phyloP scores from a whole-genome alignment of 1,284 basidiomycete species.

The Ceratobasidium sp. region DNA sequence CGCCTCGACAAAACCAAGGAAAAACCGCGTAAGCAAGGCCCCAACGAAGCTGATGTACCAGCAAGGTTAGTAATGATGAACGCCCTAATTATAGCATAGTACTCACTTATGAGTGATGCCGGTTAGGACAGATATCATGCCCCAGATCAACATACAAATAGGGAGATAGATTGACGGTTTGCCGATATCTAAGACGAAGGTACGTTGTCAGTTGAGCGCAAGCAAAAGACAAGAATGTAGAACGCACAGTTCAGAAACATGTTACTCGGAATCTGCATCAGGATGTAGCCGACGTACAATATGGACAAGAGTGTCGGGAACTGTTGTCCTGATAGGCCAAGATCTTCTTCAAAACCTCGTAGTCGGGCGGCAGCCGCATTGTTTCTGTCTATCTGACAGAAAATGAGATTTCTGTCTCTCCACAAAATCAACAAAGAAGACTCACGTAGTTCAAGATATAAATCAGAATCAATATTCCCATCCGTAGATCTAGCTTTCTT shows the following conservation, averaged over 20 bases:
- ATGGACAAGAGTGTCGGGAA: slow-evolving; percentile 80
- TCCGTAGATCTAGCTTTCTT: slow-evolving; percentile 75
- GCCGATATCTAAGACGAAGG: slow-evolving; percentile 62
- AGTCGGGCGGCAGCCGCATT: slow-evolving; percentile 68
- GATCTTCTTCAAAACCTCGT: slow-evolving; percentile 77
- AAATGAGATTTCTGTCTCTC: background rate
- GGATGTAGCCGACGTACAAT: slow-evolving; percentile 73
- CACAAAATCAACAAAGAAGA: slow-evolving; percentile 19
- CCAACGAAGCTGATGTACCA: slow-evolving; percentile 69
- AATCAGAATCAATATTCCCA: slow-evolving; percentile 75
- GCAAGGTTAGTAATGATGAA: slow-evolving; percentile 50
- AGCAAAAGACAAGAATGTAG: too few species aligned
- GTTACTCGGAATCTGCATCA: slow-evolving; percentile 85
- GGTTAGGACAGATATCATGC: slow-evolving; percentile 73
- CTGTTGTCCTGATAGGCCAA: slow-evolving; percentile 73
- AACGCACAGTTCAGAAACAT: slow-evolving; percentile 71
- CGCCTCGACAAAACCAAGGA: slow-evolving; percentile 76
- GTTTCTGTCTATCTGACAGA: slow-evolving; percentile 33
- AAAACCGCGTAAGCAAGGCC: slow-evolving; percentile 77
- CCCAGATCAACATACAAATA: slow-evolving; percentile 78
- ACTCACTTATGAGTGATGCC: slow-evolving; percentile 71
- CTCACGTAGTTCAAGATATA: slow-evolving; percentile 78
- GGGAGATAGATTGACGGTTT: slow-evolving; percentile 82
- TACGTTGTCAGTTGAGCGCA: too few species aligned
- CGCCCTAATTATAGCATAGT: background rate